phyloP scores from a whole-genome alignment of 495 filamentous ascomycete genomes.

The Trichoderma reesei region DNA sequence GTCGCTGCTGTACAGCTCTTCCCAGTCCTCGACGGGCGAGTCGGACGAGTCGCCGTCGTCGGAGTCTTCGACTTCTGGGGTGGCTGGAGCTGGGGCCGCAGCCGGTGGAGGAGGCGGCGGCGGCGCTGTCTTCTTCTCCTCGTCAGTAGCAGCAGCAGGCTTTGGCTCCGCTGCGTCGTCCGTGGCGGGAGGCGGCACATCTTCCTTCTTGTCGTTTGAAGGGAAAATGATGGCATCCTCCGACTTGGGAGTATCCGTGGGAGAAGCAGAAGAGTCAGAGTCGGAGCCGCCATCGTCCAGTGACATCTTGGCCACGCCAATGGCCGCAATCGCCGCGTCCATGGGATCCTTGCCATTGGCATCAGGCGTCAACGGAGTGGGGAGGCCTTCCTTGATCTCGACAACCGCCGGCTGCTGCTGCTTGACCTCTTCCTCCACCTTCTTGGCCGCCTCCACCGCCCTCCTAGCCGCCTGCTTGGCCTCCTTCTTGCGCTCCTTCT shows the following conservation, averaged over 20 bases:
- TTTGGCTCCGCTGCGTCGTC: slow-evolving; percentile 11
- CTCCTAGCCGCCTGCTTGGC: slow-evolving; percentile 24
- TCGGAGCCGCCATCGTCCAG: slow-evolving; percentile 11
- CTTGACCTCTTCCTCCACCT: slow-evolving; percentile 27
- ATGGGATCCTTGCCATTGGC: slow-evolving; percentile 12
- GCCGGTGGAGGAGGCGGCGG: too few species aligned
- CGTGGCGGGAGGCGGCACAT: slow-evolving; percentile 17
- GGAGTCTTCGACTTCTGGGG: slow-evolving; percentile 17
- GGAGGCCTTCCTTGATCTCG: neutral
- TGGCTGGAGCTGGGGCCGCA: slow-evolving; percentile 26
- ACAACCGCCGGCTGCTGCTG: slow-evolving; percentile 23
- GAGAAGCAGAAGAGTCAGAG: slow-evolving; percentile 18
- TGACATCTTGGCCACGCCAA: slow-evolving; percentile 11
- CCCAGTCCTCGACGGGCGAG: slow-evolving; percentile 41
- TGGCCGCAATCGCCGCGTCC: neutral
- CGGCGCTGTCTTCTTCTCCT: slow-evolving; percentile 14
- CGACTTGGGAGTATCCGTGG: slow-evolving; percentile 24
- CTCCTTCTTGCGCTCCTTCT: slow-evolving; percentile 36
- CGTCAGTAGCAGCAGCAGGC: slow-evolving; percentile 10
- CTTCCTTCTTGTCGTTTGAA: slow-evolving; percentile 23
- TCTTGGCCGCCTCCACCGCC: slow-evolving; percentile 13
- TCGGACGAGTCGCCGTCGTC: slow-evolving; percentile 41
- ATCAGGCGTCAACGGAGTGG: too few species aligned
- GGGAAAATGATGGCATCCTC: slow-evolving; percentile 17
- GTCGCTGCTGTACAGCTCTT: slow-evolving; percentile 39